phyloP scores from a whole-genome alignment of 2,329 filamentous ascomycete genomes.

The Diplodia sapinea region DNA sequence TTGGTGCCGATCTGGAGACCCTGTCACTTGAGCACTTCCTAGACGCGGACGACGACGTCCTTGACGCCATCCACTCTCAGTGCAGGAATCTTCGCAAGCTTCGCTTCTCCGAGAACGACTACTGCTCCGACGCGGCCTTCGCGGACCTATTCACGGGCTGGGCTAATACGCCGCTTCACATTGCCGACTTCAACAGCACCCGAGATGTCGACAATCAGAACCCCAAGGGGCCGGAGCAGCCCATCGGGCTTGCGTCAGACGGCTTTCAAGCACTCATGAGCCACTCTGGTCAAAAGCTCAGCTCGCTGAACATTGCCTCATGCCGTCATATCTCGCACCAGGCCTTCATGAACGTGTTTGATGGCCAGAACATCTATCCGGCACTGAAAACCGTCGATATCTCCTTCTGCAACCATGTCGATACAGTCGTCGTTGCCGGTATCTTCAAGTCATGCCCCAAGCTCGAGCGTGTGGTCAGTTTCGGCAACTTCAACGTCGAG shows the following conservation, averaged over 20 bases:
- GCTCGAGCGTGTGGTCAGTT: slow-evolving; percentile 63
- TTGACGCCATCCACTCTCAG: slow-evolving; percentile 71
- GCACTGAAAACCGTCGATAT: slow-evolving; percentile 74
- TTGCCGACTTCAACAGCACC: slow-evolving; percentile 77
- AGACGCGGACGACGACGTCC: slow-evolving; percentile 69
- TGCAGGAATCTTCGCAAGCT: slow-evolving; percentile 76
- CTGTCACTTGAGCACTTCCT: slow-evolving; percentile 76
- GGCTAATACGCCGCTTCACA: slow-evolving; percentile 72
- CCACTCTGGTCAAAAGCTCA: slow-evolving; percentile 74
- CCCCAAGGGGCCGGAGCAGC: slow-evolving; percentile 64
- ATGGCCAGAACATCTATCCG: slow-evolving; percentile 64
- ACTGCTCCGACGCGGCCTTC: slow-evolving; percentile 77
- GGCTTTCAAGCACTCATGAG: slow-evolving; percentile 83
- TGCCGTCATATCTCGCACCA: slow-evolving; percentile 79
- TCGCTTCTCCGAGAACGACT: slow-evolving; percentile 77
- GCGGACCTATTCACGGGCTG: slow-evolving; percentile 74
- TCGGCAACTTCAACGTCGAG: slow-evolving; percentile 66
- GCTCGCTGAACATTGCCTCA: slow-evolving; percentile 76
- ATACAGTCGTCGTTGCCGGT: slow-evolving; percentile 66
- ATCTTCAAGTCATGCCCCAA: slow-evolving; percentile 70
- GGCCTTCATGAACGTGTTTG: slow-evolving; percentile 78
- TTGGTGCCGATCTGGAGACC: slow-evolving; percentile 73
- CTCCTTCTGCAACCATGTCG: slow-evolving; percentile 74
- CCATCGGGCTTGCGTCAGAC: slow-evolving; percentile 73
- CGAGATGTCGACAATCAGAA: slow-evolving; percentile 75